Evolutionary conservation across 805 yeast species (phyloP), one percentile per base, ranked within the genome.

Genomic region (Candida suzukii): DNA sequence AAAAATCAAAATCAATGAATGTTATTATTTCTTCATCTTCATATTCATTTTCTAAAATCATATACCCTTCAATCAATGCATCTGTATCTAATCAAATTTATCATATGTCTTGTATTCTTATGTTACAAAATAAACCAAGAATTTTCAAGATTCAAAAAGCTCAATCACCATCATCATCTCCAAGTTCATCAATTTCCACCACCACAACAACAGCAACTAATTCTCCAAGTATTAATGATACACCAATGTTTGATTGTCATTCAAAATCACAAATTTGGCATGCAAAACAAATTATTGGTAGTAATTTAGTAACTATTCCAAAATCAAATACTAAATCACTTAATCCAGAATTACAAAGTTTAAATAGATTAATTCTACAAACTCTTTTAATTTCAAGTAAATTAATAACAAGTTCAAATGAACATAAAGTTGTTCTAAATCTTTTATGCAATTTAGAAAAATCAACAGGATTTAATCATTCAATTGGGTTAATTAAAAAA

Each of bases 71-170:
- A 43, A 61, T 66, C 1, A 63, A 64, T 1, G 64, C 70, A 0
- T 58, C 63, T 11, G 61, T 65, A 5, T 58, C 65, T 3, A 65
- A 64, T 44, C 70, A 66, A 41, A 37, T 66, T 34, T 66, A 56
- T 42, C 71, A 66, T 39, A 64, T 59, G 66, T 60, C 66, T 3
- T 54, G 61, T 36, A 67, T 67, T 11, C 37, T 67, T 17, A 43
- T 67, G 50, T 54, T 61, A 43, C 70, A 66, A 37, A 64, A 66
- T 39, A 67, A 66, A 43, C 72, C 72, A 19, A 52, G 70, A 31
- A 44, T 51, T 3, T 54, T 47, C 45, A 66, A 64, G 18, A 21
- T 41, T 16, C 37, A 24, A 17, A 35, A 13, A 14, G 22, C 41
- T 2, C 26, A 38, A 3, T 24, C 44, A 16, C 25, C 41, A 5